Percentiles rank a stretch among this genome's conserved stretches.
Evolutionary conservation across 176 grass and related monocot genomes (phyloP).

Genomic region (Triticum dicoccoides): DNA sequence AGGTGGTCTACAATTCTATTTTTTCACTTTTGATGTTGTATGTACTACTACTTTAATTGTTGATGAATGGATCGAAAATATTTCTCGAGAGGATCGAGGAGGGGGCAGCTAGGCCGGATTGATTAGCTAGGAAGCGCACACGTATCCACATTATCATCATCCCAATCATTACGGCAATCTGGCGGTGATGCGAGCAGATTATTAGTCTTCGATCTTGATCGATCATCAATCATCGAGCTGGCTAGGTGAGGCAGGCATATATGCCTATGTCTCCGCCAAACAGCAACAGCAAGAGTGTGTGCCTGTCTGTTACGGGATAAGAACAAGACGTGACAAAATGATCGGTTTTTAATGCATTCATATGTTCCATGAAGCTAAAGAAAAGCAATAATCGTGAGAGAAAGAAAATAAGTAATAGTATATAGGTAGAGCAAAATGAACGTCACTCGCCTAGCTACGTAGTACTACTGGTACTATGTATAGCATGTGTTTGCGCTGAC

Average conservation of each 20-base stretch:
- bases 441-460: too few species aligned
- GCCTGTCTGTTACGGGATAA: neutral
- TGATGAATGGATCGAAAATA: too few species aligned
- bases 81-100: neutral
- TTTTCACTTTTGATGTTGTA: too few species aligned
- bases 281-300: neutral
- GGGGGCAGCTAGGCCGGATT: neutral
- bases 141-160: neutral
- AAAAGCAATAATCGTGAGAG: too few species aligned
- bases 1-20: too few species aligned
- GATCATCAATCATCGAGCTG: neutral
- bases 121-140: neutral
- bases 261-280: neutral
- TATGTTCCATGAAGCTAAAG: neutral
- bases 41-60: too few species aligned
- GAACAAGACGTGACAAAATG: neutral
- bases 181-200: neutral
- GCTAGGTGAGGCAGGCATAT: neutral
- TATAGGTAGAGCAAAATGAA: too few species aligned
- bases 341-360: neutral
- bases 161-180: neutral
- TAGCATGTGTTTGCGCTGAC: too few species aligned
- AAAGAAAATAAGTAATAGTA: too few species aligned
- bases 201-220: neutral
- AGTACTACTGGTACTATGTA: too few species aligned